Evolutionary conservation across 1,139 yeast genomes (phyloP), one percentile per base, ranked within the genome.

Genomic region (Arxiozyma heterogenica): DNA sequence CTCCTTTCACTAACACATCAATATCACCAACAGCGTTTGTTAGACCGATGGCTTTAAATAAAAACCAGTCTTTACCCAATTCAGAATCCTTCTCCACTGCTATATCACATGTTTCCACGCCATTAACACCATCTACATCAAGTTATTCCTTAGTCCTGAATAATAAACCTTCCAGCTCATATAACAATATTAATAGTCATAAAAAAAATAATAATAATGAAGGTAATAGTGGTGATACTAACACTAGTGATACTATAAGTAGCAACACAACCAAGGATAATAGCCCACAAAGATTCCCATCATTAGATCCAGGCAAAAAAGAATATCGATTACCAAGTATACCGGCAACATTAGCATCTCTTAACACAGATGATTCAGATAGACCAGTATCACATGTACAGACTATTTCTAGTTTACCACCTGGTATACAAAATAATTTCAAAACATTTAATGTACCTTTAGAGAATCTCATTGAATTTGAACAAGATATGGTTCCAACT

Each of bases 401-500:
- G 54, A 62, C 69, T 3, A 66, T 62, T 47, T 67, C 65, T 3
- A 63, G 71, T 54, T 57, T 72, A 61, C 69, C 75, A 50, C 70
- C 71, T 54, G 75, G 75, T 0, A 67, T 70, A 3, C 69, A 63
- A 20, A 65, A 67, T 38, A 64, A 66, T 22, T 81, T 81, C 58
- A 83, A 83, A 18, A 84, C 91, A 0, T 91, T 86, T 72, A 97
- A 96, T 0, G 82, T 83, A 0, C 83, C 95, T 0, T 76, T 93
- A 22, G 95, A 86, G 59, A 82, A 79, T 11, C 73, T 88, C 51
- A 81, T 90, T 27, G 85, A 84, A 58, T 82, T 79, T 62, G 96
- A 95, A 57, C 96, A 89, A 53, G 95, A 88, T 60, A 84, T 88
- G 69, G 96, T 91, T 2, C 98, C 98, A 1, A 78, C 87, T n/a